phyloP scores from a whole-genome alignment of 2,329 filamentous ascomycete genomes.

The Parasarocladium wereldwijsianum region DNA sequence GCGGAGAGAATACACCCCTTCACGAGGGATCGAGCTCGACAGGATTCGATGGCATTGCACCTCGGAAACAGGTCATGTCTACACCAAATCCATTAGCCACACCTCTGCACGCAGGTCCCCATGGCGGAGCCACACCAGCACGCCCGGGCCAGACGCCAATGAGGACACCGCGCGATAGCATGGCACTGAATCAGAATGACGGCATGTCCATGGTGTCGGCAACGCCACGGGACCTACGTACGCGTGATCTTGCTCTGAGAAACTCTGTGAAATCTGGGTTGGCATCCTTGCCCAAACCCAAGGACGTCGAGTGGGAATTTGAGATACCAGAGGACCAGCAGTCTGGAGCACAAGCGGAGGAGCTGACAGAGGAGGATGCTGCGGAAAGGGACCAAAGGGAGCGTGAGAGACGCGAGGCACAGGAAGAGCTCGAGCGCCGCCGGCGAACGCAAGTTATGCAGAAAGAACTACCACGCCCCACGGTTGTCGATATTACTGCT shows the following conservation, averaged over 20 bases:
- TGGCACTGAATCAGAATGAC: slow-evolving; percentile 65
- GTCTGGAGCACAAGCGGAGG: slow-evolving; percentile 33
- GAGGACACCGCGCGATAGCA: slow-evolving; percentile 76
- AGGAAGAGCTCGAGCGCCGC: slow-evolving; percentile 63
- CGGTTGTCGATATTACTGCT: slow-evolving; percentile 52
- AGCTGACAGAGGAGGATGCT: slow-evolving; percentile 39
- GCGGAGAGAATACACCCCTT: slow-evolving; percentile 84
- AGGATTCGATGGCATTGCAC: slow-evolving; percentile 73
- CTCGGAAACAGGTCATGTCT: slow-evolving; percentile 65
- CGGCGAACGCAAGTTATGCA: slow-evolving; percentile 89
- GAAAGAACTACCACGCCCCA: slow-evolving; percentile 63
- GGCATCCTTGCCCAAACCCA: slow-evolving; percentile 78
- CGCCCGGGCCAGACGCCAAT: slow-evolving; percentile 68
- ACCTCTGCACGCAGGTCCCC: slow-evolving; percentile 52
- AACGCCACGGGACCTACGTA: slow-evolving; percentile 62
- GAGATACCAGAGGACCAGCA: slow-evolving; percentile 74
- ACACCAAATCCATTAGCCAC: slow-evolving; percentile 95
- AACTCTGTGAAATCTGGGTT: slow-evolving; percentile 58
- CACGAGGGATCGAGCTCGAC: slow-evolving; percentile 71
- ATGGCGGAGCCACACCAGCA: slow-evolving; percentile 53
- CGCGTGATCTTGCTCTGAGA: slow-evolving; percentile 54
- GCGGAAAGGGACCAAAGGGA: slow-evolving; percentile 72
- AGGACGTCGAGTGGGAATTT: slow-evolving; percentile 87
- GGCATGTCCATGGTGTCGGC: slow-evolving; percentile 53
- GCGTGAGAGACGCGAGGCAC: slow-evolving; percentile 55